Percentiles rank a stretch among this genome's conserved stretches.
phyloP scores from a whole-genome alignment of 306 rosid genomes.

The Castanea sativa region DNA sequence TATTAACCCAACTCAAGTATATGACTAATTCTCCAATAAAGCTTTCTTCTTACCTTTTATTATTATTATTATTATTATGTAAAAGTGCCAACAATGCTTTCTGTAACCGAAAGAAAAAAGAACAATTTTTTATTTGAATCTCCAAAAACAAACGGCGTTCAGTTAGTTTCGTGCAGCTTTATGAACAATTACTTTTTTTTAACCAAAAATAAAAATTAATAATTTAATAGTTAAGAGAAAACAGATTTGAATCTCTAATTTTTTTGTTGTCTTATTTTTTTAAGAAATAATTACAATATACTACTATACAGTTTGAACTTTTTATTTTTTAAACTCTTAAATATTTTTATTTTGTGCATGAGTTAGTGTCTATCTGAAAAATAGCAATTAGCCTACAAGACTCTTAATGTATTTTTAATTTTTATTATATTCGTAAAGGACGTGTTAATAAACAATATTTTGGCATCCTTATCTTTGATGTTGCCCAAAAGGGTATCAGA shows the following conservation, averaged over 20 bases:
- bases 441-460: neutral
- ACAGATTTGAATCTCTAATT: rapidly evolving
- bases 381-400: too few relatives aligned
- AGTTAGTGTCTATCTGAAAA: rapidly evolving
- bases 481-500: neutral
- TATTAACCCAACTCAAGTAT: neutral
- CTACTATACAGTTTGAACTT: rapidly evolving
- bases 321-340: rapidly evolving
- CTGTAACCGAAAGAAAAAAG: too few relatives aligned
- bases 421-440: neutral
- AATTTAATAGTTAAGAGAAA: too few relatives aligned
- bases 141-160: neutral
- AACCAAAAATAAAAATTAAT: too few relatives aligned
- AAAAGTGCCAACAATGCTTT: neutral
- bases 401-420: too few relatives aligned
- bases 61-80: neutral
- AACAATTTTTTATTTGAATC: too few relatives aligned
- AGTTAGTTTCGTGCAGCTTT: neutral
- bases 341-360: too few relatives aligned
- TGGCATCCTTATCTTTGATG: neutral
- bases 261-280: too few relatives aligned
- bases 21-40: neutral
- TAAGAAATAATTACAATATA: neutral
- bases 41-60: too few relatives aligned
- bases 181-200: neutral